These are phyloP conservation scores for Diaporthe australafricana DNA, from an alignment of 2,329 filamentous ascomycete genomes.

Conservation along the genomic window DNA sequence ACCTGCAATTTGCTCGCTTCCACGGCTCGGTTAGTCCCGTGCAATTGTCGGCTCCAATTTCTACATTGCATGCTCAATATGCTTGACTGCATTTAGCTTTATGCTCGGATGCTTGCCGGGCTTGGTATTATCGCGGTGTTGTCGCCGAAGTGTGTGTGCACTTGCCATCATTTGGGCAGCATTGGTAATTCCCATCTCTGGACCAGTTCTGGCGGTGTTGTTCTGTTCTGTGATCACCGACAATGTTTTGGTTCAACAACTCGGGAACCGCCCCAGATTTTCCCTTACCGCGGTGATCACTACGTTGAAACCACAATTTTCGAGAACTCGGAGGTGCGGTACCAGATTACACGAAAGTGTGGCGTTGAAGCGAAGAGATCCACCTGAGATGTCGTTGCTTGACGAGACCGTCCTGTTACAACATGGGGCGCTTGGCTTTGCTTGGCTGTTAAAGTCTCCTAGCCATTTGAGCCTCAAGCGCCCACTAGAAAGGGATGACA, in stretches of 20 bases:
- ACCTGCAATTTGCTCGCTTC: constrained; percentile 23
- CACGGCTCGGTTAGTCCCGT: constrained; percentile 17
- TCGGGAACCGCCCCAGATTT: constrained; percentile 19
- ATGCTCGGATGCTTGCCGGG: neutral
- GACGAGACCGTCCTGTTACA: constrained; percentile 29
- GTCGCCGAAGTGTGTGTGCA: neutral
- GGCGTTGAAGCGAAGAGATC: constrained; percentile 13
- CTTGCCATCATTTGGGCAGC: neutral
- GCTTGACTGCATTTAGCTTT: constrained; percentile 12
- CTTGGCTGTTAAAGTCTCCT: constrained; percentile 9
- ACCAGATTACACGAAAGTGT: constrained; percentile 3
- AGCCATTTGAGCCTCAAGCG: constrained; percentile 20
- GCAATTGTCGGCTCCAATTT: constrained; percentile 2
- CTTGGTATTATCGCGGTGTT: neutral
- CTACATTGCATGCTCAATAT: neutral
- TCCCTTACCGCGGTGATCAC: constrained; percentile 15
- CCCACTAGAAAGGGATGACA: constrained; percentile 22
- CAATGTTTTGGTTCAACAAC: constrained; percentile 10
- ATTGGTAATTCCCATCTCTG: neutral
- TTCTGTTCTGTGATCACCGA: constrained; percentile 4
- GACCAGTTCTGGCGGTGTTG: neutral
- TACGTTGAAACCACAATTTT: constrained; percentile 11
- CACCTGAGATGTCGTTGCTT: constrained; percentile 13
- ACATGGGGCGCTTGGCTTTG: constrained; percentile 25
- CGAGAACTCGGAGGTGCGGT: constrained; percentile 8